Percentiles rank a stretch among this genome's conserved stretches.
phyloP scores from a whole-genome alignment of 148 eudicot genomes.

The Rheum nobile region DNA sequence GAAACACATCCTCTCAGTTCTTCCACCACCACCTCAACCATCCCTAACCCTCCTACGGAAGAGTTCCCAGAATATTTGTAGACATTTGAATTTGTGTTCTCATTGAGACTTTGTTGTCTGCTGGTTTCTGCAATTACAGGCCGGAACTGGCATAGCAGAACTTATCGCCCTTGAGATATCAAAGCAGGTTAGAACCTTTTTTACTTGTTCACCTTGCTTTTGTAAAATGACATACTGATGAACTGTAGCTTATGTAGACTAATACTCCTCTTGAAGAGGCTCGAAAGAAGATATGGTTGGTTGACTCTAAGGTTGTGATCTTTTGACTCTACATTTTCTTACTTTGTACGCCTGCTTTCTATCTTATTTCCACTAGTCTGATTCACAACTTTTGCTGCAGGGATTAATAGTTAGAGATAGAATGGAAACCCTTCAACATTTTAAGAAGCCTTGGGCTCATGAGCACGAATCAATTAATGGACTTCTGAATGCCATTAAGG shows the following conservation, averaged over 20 bases:
- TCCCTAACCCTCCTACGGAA: neutral
- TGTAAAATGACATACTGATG: neutral
- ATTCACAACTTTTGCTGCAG: conserved; percentile 20
- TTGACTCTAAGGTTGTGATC: conserved; percentile 74
- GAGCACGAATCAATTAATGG: conserved; percentile 74
- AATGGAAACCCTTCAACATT: conserved; percentile 65
- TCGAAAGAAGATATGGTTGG: conserved; percentile 86
- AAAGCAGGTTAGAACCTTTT: conserved; percentile 61
- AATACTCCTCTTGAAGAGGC: conserved; percentile 74
- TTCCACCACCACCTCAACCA: neutral
- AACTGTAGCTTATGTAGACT: conserved; percentile 39
- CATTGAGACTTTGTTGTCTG: neutral
- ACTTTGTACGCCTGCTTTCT: neutral
- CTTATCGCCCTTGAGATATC: conserved; percentile 96
- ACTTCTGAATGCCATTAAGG: conserved; percentile 80
- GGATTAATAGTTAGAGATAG: conserved; percentile 86
- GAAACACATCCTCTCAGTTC: neutral
- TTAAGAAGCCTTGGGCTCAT: conserved; percentile 97
- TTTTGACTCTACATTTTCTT: neutral
- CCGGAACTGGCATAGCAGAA: conserved; percentile 16
- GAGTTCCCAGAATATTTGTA: neutral
- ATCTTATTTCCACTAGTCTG: neutral
- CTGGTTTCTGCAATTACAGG: neutral
- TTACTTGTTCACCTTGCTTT: neutral
- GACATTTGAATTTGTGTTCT: neutral